Conservation (phyloP, 768 basidiomycete species). For the Suillus bovinus region DNA sequence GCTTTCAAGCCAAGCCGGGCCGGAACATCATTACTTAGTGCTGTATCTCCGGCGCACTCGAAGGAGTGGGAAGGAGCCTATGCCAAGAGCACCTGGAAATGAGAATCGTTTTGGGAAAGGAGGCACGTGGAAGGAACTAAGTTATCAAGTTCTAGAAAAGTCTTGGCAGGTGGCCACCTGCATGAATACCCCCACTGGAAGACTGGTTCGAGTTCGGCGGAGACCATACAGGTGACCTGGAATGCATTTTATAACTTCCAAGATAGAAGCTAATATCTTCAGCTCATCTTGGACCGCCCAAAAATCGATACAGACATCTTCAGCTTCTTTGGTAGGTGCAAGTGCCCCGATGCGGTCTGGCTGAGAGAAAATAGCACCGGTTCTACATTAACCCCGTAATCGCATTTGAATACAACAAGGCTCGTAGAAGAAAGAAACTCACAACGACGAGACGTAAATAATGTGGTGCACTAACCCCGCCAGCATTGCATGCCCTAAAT, state of each 20-base stretch:
- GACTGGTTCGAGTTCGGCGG: conserved; percentile 34
- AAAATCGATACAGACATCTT: conserved; percentile 38
- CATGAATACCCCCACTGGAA: conserved; percentile 65
- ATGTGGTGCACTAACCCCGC: conserved; percentile 36
- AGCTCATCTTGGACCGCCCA: conserved; percentile 31
- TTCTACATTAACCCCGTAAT: conserved; percentile 10
- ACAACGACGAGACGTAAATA: conserved; percentile 22
- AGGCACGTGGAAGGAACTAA: conserved; percentile 48
- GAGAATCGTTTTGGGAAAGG: conserved; percentile 48
- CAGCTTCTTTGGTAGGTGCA: conserved; percentile 12
- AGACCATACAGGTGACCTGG: conserved; percentile 58
- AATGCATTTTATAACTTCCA: conserved; percentile 43
- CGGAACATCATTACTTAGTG: no score
- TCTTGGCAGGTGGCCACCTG: conserved; percentile 61
- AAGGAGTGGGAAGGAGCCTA: no score
- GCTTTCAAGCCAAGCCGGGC: no score
- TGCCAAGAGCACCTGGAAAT: conserved; percentile 75
- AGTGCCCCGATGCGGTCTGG: conserved; percentile 26
- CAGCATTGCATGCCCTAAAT: conserved; percentile 42
- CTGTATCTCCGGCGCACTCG: no score
- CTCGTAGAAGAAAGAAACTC: conserved; percentile 10
- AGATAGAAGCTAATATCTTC: conserved; percentile 25
- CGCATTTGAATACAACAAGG: background rate
- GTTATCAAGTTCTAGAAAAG: conserved; percentile 45
- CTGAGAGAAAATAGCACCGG: conserved; percentile 9